A percentile compares a stretch with the other conserved stretches of the same genome.
Evolutionary conservation across 192 early-diverging fungal species (phyloP).

Genomic region (Coemansia sp.): DNA sequence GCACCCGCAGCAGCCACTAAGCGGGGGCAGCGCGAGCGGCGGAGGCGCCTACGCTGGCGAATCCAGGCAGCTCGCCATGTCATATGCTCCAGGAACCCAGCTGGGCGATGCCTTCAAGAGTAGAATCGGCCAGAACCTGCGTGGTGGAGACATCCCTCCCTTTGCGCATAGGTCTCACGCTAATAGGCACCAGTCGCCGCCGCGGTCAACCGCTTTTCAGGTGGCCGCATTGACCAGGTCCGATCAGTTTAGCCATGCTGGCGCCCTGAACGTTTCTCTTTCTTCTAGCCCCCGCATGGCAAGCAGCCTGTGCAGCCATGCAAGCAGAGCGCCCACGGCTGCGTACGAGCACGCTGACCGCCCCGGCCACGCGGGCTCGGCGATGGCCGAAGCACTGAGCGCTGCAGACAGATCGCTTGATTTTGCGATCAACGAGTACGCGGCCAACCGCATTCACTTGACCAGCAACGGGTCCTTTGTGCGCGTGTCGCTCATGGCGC

Average conservation of each 20-base stretch:
- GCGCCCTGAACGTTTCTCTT: neutral
- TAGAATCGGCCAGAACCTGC: neutral
- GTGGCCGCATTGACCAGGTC: neutral
- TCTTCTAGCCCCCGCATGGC: conserved; percentile 5
- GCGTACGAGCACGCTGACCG: neutral
- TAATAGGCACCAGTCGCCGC: neutral
- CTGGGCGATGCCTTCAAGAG: conserved; percentile 1
- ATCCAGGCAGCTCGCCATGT: conserved; percentile 9
- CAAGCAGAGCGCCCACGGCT: conserved; percentile 1
- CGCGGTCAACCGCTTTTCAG: neutral
- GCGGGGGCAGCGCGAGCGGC: conserved; percentile 5
- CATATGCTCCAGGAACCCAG: conserved; percentile 25
- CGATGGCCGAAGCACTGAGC: conserved; percentile 3
- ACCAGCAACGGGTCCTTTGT: conserved; percentile 36
- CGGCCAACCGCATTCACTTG: conserved; percentile 37
- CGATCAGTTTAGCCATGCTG: neutral
- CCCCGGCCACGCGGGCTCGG: neutral
- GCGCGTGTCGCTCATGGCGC: conserved; percentile 45
- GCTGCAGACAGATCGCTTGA: conserved; percentile 16
- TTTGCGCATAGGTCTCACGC: neutral
- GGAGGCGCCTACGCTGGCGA: neutral
- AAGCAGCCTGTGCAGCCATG: conserved; percentile 1
- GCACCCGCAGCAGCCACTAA: neutral
- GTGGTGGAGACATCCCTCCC: neutral
- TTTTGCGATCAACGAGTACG: conserved; percentile 36